Base-by-base conservation (phyloP, 2,329 filamentous ascomycete genomes). In the Fusarium pseudocircinatum region DNA sequence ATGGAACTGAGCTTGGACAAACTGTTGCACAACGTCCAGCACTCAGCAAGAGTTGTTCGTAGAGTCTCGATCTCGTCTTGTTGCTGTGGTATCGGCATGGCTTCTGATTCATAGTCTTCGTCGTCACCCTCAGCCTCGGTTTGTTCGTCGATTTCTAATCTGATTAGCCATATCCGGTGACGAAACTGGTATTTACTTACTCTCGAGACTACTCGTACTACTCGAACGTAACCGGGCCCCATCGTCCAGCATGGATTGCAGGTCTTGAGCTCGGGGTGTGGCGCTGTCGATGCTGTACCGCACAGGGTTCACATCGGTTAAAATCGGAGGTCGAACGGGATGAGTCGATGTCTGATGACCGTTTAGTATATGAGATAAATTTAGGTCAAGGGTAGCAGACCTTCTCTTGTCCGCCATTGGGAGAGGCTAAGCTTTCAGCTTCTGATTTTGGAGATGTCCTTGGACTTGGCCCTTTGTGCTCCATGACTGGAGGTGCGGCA, bases 1-100 rank as follows among this genome's bases (percentile, higher is more conserved):
- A 92, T 93, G 24, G 93, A 95, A 81, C 94, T 97, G 24, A 97
- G 86, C 72, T 89, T 94, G 28, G 94, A 94, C 37, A 98, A 85
- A 0, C 95, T 97, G 79, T 97, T 98, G 84, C 95, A 98, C 20
- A 98, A 85, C 1, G 92, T 97, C 95, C 95, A 98, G 82, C 95
- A 97, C 83, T 97, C 94, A 70, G 93, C 90, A 22, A 98, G 86
- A 6, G 95, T 94, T 36, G 90, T 90, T 70, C 90, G 90, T n/a
- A 97, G 84, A 13, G 92, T 92, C 32, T 83, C 85, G 30, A 94
- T 85, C 77, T 94, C 92, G 57, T 87, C 85, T 62, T 90, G 85
- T n/a, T 88, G 85, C 63, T 80, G 82, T 44, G 80, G 81, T 40
- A 81, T 79, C 22, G 79, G 82, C 37, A 83, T 82, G 14, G 82